phyloP scores from a whole-genome alignment of 2,329 filamentous ascomycete species.

The Colletotrichum paranaense region DNA sequence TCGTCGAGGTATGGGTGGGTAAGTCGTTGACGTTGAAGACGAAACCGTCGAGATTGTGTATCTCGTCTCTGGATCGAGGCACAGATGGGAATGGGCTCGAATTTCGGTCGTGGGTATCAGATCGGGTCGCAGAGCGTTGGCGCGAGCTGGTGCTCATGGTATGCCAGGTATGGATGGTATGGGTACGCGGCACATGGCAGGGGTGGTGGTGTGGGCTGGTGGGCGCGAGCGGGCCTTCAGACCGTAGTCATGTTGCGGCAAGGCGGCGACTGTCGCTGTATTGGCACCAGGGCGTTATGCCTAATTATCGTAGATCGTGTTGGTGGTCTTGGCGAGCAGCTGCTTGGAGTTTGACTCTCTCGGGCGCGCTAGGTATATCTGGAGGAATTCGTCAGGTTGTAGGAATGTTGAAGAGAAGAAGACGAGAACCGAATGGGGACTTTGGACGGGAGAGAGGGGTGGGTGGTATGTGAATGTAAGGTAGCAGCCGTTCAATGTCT shows the following conservation, averaged over 20 bases:
- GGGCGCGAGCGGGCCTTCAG: slow-evolving; percentile 19
- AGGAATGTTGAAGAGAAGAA: not conserved
- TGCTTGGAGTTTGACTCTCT: not conserved
- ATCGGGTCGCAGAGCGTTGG: slow-evolving; percentile 36
- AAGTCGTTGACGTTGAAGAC: slow-evolving; percentile 30
- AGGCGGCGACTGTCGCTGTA: slow-evolving; percentile 21
- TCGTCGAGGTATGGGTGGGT: slow-evolving; percentile 13
- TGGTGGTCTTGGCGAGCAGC: not conserved
- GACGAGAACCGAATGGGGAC: not conserved
- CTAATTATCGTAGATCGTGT: not conserved
- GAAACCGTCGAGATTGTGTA: slow-evolving; percentile 37
- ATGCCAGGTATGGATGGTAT: slow-evolving; percentile 29
- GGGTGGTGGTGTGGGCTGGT: slow-evolving; percentile 30
- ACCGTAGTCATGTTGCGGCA: slow-evolving; percentile 26
- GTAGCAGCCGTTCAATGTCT: slow-evolving; percentile 10
- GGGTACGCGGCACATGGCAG: slow-evolving; percentile 36
- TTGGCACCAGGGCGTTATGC: not conserved
- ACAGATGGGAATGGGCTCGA: slow-evolving; percentile 28
- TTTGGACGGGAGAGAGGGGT: slow-evolving; percentile 3
- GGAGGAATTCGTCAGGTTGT: not conserved
- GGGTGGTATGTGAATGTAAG: not conserved
- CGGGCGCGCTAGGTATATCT: not conserved
- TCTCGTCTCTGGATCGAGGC: slow-evolving; percentile 36
- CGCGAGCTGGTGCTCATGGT: slow-evolving; percentile 37
- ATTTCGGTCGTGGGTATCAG: slow-evolving; percentile 34